Percentiles rank a stretch among this genome's conserved stretches.
phyloP scores from a whole-genome alignment of 345 rosid species.

The Gossypium longicalyx region DNA sequence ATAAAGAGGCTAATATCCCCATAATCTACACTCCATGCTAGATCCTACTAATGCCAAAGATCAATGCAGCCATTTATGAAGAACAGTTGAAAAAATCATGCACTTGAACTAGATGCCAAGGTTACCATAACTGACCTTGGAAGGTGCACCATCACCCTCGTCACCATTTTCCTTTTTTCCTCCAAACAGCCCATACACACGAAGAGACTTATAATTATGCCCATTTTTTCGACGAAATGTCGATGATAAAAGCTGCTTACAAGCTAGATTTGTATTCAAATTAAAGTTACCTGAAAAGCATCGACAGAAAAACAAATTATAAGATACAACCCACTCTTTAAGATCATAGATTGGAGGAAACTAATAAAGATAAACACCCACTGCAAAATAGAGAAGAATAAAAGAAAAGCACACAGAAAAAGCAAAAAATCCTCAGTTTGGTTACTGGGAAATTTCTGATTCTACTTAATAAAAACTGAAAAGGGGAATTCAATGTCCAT shows the following conservation, averaged over 20 bases:
- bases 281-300: constrained; percentile 42
- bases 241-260: constrained; percentile 35
- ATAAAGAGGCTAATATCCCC: not conserved
- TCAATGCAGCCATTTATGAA: not conserved
- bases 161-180: constrained; percentile 70
- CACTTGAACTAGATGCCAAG: not conserved
- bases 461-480: not conserved
- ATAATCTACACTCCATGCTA: not conserved
- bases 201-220: constrained; percentile 29
- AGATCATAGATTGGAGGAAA: not conserved
- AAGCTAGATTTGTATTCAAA: constrained; percentile 32
- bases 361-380: not conserved
- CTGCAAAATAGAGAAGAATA: not conserved
- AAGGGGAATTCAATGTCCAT: not conserved
- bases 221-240: constrained; percentile 26
- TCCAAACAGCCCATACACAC: constrained; percentile 64
- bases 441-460: not conserved
- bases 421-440: not conserved
- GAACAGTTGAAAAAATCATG: not conserved
- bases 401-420: not conserved
- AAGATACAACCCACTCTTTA: constrained; percentile 6
- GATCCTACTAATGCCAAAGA: not conserved
- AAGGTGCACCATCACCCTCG: constrained; percentile 51
- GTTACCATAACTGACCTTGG: constrained; percentile 47
- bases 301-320: constrained; percentile 12